A percentile compares a stretch with the other conserved stretches of the same genome.
These are phyloP conservation scores for Leccinum incarnatum DNA, from an alignment of 768 basidiomycete species.

Conservation along the genomic window DNA sequence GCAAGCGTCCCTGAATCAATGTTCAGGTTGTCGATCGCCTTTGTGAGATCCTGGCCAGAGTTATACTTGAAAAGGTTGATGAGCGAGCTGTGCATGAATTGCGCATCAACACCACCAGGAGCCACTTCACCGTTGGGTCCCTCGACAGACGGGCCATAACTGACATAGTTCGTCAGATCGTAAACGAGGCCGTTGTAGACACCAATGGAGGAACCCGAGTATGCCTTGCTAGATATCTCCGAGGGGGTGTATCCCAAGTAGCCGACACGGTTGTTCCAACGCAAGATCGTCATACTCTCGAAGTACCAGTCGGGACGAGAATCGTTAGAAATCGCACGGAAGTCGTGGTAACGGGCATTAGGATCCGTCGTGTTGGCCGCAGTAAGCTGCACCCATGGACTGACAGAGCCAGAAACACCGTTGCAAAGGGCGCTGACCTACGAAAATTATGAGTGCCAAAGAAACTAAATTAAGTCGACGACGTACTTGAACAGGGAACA, in stretches of 20 bases:
- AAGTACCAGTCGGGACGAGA: conserved; percentile 98
- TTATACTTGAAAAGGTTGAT: conserved; percentile 70
- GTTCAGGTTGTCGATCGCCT: conserved; percentile 57
- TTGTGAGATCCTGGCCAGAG: conserved; percentile 81
- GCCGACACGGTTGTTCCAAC: conserved; percentile 84
- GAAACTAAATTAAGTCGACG: not conserved
- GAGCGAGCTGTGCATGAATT: conserved; percentile 74
- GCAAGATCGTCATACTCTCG: conserved; percentile 90
- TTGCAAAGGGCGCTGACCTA: conserved; percentile 93
- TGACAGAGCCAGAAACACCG: conserved; percentile 76
- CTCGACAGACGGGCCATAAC: conserved; percentile 55
- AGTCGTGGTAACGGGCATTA: conserved; percentile 91
- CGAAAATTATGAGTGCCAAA: not conserved
- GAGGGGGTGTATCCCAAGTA: conserved; percentile 83
- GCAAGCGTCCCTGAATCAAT: conserved; percentile 60
- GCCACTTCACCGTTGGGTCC: conserved; percentile 50
- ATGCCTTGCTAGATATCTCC: conserved; percentile 71
- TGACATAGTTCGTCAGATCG: conserved; percentile 81
- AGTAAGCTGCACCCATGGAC: conserved; percentile 77
- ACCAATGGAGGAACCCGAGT: conserved; percentile 61
- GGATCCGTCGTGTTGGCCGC: conserved; percentile 72
- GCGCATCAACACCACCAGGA: conserved; percentile 38
- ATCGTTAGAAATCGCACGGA: conserved; percentile 85
- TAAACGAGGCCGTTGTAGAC: conserved; percentile 87
- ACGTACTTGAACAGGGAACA: conserved; percentile 93